Conservation (phyloP, 2,329 filamentous ascomycete species). For the Aspergillus chevalieri region DNA sequence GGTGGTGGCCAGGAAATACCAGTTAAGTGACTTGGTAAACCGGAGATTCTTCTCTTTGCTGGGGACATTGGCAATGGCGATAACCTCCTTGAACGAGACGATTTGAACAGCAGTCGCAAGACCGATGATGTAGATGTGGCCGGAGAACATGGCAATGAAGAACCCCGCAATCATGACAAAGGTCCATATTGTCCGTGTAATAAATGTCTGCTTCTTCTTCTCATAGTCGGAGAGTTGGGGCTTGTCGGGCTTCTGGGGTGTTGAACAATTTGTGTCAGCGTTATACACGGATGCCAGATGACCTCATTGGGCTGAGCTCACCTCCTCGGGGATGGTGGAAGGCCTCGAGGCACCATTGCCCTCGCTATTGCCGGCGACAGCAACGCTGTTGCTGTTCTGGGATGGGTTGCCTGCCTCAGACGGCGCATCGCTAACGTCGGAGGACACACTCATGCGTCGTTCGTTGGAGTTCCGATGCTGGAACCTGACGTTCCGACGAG, state of each 20-base stretch:
- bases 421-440: conserved; percentile 48
- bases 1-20: conserved; percentile 97
- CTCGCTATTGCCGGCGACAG: not conserved
- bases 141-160: conserved; percentile 86
- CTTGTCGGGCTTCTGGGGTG: conserved; percentile 23
- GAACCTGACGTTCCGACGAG: conserved; percentile 57
- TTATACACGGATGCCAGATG: conserved; percentile 3
- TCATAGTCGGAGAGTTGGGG: conserved; percentile 67
- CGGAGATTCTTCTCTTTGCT: conserved; percentile 83
- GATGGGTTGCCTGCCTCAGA: conserved; percentile 48
- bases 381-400: conserved; percentile 31
- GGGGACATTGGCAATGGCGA: conserved; percentile 92
- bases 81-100: conserved; percentile 98
- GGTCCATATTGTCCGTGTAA: conserved; percentile 94
- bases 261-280: conserved; percentile 1
- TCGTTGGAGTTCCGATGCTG: conserved; percentile 47
- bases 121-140: conserved; percentile 93
- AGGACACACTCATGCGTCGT: conserved; percentile 47
- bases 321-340: conserved; percentile 31
- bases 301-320: conserved; percentile 6
- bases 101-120: conserved; percentile 92
- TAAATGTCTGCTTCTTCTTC: conserved; percentile 98
- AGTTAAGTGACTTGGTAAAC: conserved; percentile 94
- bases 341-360: conserved; percentile 19
- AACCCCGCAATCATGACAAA: conserved; percentile 95